A percentile compares a stretch with the other conserved stretches of the same genome.
These are phyloP conservation scores for Zelonia costaricensis DNA, from an alignment of 208 protist species.

Conservation along the genomic window DNA sequence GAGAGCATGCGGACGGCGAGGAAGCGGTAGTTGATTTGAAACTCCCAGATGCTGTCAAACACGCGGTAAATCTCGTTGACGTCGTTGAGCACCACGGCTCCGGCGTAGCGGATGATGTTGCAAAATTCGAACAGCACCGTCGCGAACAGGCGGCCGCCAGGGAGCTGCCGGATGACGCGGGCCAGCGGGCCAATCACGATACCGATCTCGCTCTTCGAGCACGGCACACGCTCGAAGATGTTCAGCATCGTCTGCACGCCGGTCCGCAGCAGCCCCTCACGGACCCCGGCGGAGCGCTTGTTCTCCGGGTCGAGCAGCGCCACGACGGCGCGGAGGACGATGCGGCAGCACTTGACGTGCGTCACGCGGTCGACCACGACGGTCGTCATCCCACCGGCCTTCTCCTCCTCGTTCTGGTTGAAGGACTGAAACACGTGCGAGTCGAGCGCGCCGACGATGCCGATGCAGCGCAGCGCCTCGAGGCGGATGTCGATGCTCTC, in stretches of 20 bases:
- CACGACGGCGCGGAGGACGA: constrained; percentile 61
- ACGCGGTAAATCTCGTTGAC: constrained; percentile 51
- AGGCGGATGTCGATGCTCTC: constrained; percentile 78
- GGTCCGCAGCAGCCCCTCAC: constrained; percentile 58
- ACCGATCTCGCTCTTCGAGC: constrained; percentile 57
- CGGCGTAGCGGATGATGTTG: constrained; percentile 69
- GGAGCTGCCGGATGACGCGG: constrained; percentile 55
- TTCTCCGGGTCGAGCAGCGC: constrained; percentile 61
- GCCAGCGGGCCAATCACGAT: constrained; percentile 63
- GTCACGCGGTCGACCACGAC: constrained; percentile 41
- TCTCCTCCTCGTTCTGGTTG: constrained; percentile 37
- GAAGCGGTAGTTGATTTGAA: constrained; percentile 63
- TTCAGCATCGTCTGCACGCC: constrained; percentile 75
- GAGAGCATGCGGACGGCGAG: constrained; percentile 77
- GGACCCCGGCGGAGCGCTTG: constrained; percentile 35
- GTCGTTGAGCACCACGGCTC: constrained; percentile 44
- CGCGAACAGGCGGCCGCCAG: constrained; percentile 46
- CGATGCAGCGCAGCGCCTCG: constrained; percentile 76
- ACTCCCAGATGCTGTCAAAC: constrained; percentile 70
- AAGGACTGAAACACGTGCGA: constrained; percentile 75
- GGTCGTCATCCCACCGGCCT: constrained; percentile 17
- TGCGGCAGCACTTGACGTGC: constrained; percentile 75
- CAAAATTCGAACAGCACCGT: constrained; percentile 73
- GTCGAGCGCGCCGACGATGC: constrained; percentile 79
- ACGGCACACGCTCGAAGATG: constrained; percentile 72